These are phyloP conservation scores for Cercospora beticola DNA, from an alignment of 2,329 filamentous ascomycete genomes.

Conservation along the genomic window DNA sequence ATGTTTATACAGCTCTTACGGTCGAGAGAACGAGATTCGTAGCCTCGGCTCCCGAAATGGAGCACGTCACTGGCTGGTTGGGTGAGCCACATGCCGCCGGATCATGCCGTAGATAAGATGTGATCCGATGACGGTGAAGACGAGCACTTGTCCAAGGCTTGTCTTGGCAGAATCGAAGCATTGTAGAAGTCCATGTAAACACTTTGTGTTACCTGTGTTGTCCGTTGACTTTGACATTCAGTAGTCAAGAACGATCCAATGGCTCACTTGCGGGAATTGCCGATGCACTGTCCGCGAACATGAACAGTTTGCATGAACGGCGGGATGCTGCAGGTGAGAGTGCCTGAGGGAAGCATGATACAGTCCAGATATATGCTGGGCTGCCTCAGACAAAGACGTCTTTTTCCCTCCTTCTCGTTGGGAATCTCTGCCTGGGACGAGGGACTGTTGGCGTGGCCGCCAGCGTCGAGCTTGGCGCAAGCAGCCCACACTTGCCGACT, in stretches of 20 bases:
- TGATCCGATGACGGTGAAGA: neutral
- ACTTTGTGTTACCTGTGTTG: neutral
- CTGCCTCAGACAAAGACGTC: neutral
- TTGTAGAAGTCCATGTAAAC: neutral
- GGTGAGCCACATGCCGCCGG: neutral
- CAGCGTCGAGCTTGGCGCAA: neutral
- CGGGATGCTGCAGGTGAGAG: neutral
- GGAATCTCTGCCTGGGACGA: neutral
- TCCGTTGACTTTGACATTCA: neutral
- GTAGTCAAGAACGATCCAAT: neutral
- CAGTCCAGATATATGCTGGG: neutral
- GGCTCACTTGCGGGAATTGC: neutral
- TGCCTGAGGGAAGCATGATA: neutral
- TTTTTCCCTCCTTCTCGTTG: neutral
- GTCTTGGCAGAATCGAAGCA: neutral
- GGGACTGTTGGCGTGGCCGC: neutral
- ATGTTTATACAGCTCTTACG: constrained; percentile 5
- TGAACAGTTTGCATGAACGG: neutral
- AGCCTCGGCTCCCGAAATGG: neutral
- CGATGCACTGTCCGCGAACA: neutral
- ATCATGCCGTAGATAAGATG: constrained; percentile 13
- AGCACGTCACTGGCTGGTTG: constrained; percentile 3
- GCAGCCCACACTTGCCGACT: neutral
- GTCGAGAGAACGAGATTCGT: neutral
- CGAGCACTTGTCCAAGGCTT: neutral